Evolutionary conservation across 2,329 filamentous ascomycete genomes (phyloP), one percentile per base, ranked within the genome.

Genomic region (Beauveria sp.): DNA sequence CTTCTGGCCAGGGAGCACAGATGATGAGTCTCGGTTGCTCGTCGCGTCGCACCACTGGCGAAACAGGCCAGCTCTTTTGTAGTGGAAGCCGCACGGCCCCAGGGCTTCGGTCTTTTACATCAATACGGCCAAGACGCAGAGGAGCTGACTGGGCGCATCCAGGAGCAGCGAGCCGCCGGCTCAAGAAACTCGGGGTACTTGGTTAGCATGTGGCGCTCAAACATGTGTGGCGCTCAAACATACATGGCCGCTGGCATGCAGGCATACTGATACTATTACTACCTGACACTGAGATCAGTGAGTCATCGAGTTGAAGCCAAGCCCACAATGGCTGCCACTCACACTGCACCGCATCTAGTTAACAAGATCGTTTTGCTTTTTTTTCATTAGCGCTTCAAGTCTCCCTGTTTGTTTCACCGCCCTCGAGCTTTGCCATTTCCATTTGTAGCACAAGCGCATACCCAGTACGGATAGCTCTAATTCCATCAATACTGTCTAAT

Each of bases 281-380:
- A 48, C 26, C 24, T 45, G 56, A 59, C 22, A 43, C 34, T 45
- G 46, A 59, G 18, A 50, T 24, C 50, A 52, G n/a, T 59, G 58
- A 53, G 50, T 54, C 58, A 53, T 42, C 42, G 46, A 38, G 49
- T 34, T 24, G 24, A 20, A 54, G 40, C 7, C n/a, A 53, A 52
- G 58, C 40, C 58, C 58, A 60, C 58, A 54, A 48, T 53, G 49
- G 49, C 49, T 60, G 49, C 58, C 46, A 53, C 58, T 60, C 48
- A n/a, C 58, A 9, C 40, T 53, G 38, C 18, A 52, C 40, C 28
- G 43, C 28, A 12, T 31, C 22, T 2, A n/a, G n/a, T n/a, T n/a
- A 46, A 34, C 42, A 38, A 22, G 22, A 48, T n/a, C 50, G 50
- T 60, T 54, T 60, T 60, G 58, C 42, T 40, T 54, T 16, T 38